phyloP scores from a whole-genome alignment of 2,329 filamentous ascomycete species.

The Venturia nashicola region DNA sequence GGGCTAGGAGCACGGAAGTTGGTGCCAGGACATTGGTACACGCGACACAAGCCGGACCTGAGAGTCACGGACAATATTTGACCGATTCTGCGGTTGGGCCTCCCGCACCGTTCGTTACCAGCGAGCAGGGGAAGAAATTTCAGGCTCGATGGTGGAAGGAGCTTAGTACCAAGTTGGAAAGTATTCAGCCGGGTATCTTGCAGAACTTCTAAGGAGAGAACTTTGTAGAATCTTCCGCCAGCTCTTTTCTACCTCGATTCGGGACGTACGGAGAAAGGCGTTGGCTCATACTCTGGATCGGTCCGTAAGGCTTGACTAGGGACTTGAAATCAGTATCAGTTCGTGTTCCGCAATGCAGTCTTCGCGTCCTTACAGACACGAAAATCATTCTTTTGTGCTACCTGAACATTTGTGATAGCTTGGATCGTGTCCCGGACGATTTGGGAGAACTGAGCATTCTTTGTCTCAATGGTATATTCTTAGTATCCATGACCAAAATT shows the following conservation, averaged over 20 bases:
- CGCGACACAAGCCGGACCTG: slow-evolving; percentile 4
- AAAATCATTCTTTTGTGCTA: no score
- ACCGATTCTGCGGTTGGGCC: not conserved
- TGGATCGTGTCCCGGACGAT: no score
- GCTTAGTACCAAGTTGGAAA: slow-evolving; percentile 4
- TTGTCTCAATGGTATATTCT: no score
- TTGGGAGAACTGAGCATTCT: no score
- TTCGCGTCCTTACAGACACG: no score
- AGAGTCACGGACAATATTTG: slow-evolving; percentile 10
- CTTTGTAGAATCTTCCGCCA: no score
- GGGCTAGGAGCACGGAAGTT: slow-evolving; percentile 9
- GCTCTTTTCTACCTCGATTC: not conserved
- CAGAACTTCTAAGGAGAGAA: not conserved
- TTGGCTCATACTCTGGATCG: no score
- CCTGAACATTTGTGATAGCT: no score
- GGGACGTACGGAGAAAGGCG: not conserved
- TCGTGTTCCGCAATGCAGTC: no score
- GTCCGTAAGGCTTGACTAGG: no score
- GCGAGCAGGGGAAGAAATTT: slow-evolving; percentile 4
- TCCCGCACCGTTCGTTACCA: not conserved
- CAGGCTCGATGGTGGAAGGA: slow-evolving; percentile 3
- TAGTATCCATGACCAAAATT: no score
- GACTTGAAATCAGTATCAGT: no score
- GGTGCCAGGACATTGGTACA: slow-evolving; percentile 10
- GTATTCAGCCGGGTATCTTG: slow-evolving; percentile 1